Percentiles rank a stretch among this genome's conserved stretches.
phyloP scores from a whole-genome alignment of 495 filamentous ascomycete genomes.

The Emericellopsis terricola region DNA sequence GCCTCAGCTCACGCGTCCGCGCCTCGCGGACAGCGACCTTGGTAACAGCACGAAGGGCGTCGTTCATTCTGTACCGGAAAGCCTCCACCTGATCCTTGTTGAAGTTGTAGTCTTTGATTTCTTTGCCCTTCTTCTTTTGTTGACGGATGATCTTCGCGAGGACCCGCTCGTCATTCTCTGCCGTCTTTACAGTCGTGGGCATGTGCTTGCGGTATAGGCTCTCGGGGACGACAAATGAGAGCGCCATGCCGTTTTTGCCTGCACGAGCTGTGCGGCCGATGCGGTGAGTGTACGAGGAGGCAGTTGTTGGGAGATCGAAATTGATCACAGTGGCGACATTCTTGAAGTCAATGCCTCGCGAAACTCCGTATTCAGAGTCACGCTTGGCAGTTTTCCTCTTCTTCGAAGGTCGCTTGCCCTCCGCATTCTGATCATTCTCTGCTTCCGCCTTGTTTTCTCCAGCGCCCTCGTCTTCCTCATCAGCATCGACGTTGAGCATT shows the following conservation, averaged over 20 bases:
- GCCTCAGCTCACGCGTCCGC: constrained; percentile 64
- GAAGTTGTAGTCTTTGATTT: constrained; percentile 77
- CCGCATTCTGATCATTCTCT: constrained; percentile 5
- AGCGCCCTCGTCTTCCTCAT: constrained; percentile 9
- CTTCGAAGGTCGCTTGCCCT: constrained; percentile 11
- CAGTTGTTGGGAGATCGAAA: constrained; percentile 77
- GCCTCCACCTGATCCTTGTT: constrained; percentile 85
- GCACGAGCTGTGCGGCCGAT: constrained; percentile 88
- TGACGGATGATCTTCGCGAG: constrained; percentile 52
- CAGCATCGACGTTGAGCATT: constrained; percentile 40
- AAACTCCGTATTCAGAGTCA: constrained; percentile 80
- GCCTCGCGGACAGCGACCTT: constrained; percentile 76
- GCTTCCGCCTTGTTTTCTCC: constrained; percentile 10
- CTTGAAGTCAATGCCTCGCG: constrained; percentile 90
- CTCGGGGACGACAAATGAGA: constrained; percentile 80
- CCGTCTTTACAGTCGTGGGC: constrained; percentile 52
- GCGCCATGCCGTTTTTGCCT: constrained; percentile 75
- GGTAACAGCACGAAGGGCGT: constrained; percentile 70
- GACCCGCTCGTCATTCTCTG: constrained; percentile 69
- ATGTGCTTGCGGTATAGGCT: constrained; percentile 75
- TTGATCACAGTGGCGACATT: constrained; percentile 91
- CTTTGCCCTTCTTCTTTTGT: constrained; percentile 55
- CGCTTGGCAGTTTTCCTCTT: constrained; percentile 13
- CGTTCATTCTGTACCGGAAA: constrained; percentile 88
- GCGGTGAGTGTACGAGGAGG: constrained; percentile 86